Percentiles rank a stretch among this genome's conserved stretches.
Conservation (phyloP, 352 stramenopile genomes). For the Phytophthora palmivora region DNA sequence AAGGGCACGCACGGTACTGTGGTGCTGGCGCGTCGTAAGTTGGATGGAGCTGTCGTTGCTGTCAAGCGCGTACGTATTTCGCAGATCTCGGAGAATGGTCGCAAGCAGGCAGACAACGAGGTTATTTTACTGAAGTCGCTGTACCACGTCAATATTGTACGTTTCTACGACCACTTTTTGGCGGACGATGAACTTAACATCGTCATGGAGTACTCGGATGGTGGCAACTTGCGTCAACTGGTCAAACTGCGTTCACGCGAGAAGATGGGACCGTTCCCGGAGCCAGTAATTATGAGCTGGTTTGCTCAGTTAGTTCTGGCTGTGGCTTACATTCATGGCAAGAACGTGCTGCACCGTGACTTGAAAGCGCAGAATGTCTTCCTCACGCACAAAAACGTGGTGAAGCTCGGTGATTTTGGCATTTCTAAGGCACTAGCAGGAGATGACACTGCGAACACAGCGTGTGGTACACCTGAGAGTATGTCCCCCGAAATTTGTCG, state of each 20-base stretch:
- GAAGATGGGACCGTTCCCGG: constrained; percentile 85
- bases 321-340: constrained; percentile 89
- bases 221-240: constrained; percentile 84
- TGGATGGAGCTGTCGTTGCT: constrained; percentile 83
- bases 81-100: constrained; percentile 83
- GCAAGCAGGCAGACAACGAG: constrained; percentile 90
- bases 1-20: constrained; percentile 89
- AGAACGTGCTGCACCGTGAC: constrained; percentile 90
- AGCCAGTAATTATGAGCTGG: constrained; percentile 89
- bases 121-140: constrained; percentile 90
- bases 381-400: constrained; percentile 85
- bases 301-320: constrained; percentile 88
- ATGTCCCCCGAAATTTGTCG: constrained; percentile 92
- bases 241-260: constrained; percentile 80
- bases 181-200: constrained; percentile 90
- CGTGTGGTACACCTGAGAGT: constrained; percentile 86
- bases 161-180: constrained; percentile 91
- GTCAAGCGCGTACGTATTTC: constrained; percentile 87
- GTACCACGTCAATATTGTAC: constrained; percentile 91
- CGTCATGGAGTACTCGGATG: constrained; percentile 90
- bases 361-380: constrained; percentile 92
- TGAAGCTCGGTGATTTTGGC: constrained; percentile 90
- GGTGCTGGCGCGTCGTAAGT: constrained; percentile 74
- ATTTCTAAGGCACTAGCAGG: constrained; percentile 88
- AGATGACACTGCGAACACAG: constrained; percentile 83